Base-by-base conservation (phyloP, 2,329 filamentous ascomycete genomes). In the Ceratocystis variospora region DNA sequence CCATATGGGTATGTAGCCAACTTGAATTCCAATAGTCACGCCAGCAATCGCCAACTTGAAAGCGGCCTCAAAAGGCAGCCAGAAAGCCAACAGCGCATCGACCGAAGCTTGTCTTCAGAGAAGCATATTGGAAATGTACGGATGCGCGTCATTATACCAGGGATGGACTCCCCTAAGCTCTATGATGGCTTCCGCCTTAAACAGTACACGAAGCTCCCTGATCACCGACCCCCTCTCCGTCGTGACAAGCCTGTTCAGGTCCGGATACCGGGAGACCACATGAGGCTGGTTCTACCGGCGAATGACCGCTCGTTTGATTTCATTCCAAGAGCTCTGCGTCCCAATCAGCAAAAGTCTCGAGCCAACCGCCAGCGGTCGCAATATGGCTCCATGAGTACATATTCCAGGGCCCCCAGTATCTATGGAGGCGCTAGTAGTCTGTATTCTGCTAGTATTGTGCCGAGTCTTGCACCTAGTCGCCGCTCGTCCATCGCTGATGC, bases 241-340 rank as follows among this genome's bases (percentile, higher is more conserved):
- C 87, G 94, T 71, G 94, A 99, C 78, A 99, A 97, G 74, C 94
- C 94, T 6, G 94, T 97, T 50, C 87, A 94, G 63, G 90, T 99
- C 70, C 96, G 91, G 7, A 80, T 99, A 53, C 93, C 94, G 1
- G 82, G 88, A 33, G 83, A 88, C 69, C 79, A 85, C 12, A 89
- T 90, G 45, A 85, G 89, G 69, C 96, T 96, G 75, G 92, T 96
- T 68, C 96, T 94, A 76, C 94, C 94, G 5, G 88, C 91, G 1
- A 81, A 84, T 61, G 92, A 96, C 72, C 82, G 94, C 70, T 97
- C 94, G 0, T 99, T 99, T 75, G 96, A 96, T 72, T 99, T 99
- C 77, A 99, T 99, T 68, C 94, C 94, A 12, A 84, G 94, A 70
- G 93, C 93, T 10, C 83, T 96, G 78, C 85, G 94, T 70, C 94